Conservation (phyloP, 257 asterid species). For the Marsdenia floribunda region DNA sequence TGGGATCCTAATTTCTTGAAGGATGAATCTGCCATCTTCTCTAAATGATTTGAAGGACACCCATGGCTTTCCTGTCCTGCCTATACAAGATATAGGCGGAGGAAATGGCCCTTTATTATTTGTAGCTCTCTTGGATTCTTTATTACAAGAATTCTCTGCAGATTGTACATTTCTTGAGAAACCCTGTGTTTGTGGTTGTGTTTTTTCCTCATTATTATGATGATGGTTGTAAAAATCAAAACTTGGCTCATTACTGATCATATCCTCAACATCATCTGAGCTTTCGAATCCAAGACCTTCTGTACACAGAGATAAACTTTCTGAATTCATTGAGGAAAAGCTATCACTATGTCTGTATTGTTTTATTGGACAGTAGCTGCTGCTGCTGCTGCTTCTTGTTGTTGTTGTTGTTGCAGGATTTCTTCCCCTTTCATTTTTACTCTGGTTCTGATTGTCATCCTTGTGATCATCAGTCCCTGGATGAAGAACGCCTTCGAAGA, state of each 20-base stretch:
- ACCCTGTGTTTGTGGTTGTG: neutral
- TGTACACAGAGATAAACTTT: conserved; percentile 57
- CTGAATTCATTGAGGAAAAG: conserved; percentile 48
- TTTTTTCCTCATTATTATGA: conserved; percentile 18
- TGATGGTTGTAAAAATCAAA: conserved; percentile 17
- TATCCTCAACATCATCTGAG: conserved; percentile 52
- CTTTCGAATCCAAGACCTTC: conserved; percentile 83
- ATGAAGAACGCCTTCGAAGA: neutral
- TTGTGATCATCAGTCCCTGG: conserved; percentile 8
- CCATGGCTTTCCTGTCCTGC: conserved; percentile 71
- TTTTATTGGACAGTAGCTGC: conserved; percentile 12
- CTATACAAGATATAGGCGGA: conserved; percentile 81
- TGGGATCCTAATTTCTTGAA: conserved; percentile 62
- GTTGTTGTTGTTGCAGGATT: conserved; percentile 19
- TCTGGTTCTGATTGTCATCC: neutral
- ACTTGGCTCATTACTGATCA: conserved; percentile 13
- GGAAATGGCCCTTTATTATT: conserved; percentile 38
- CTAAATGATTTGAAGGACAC: conserved; percentile 53
- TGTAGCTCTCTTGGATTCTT: conserved; percentile 37
- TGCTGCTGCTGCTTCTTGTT: neutral
- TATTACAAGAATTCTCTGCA: conserved; percentile 19
- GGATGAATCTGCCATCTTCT: conserved; percentile 72
- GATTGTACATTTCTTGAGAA: conserved; percentile 13
- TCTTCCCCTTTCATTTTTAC: conserved; percentile 11
- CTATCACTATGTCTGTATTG: conserved; percentile 40